Evolutionary conservation across 1,284 basidiomycete genomes (phyloP).

Genomic region (Leccinum discolor): DNA sequence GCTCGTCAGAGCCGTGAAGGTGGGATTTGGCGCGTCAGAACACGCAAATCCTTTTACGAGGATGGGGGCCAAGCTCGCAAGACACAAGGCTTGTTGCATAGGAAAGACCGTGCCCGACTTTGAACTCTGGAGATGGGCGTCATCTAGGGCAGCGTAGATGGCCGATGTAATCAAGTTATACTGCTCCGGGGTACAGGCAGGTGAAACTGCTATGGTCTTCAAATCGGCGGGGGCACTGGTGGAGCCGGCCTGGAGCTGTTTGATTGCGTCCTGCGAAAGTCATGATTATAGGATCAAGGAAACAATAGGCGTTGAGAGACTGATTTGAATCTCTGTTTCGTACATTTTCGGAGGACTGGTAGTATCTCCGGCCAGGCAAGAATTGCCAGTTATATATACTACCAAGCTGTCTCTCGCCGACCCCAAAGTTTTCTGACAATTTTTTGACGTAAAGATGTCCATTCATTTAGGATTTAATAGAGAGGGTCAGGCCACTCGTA

Average conservation of each 20-base stretch:
- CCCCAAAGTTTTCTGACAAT: too few species aligned
- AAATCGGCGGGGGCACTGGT: constrained; percentile 16
- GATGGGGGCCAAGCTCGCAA: constrained; percentile 19
- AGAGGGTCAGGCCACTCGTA: constrained; percentile 67
- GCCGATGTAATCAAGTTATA: constrained; percentile 16
- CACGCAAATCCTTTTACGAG: constrained; percentile 4
- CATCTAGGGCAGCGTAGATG: constrained; percentile 23
- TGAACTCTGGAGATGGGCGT: constrained; percentile 18
- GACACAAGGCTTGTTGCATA: constrained; percentile 22
- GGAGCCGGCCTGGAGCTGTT: constrained; percentile 23
- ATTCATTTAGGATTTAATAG: constrained; percentile 84
- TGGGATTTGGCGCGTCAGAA: background rate
- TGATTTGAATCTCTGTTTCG: constrained; percentile 20
- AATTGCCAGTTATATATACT: constrained; percentile 2
- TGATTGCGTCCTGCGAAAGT: constrained; percentile 17
- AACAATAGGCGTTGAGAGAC: background rate
- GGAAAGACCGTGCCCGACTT: constrained; percentile 17
- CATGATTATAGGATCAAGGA: constrained; percentile 1
- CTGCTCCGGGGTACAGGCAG: constrained; percentile 23
- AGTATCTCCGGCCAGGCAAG: background rate
- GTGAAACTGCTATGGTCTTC: constrained; percentile 19
- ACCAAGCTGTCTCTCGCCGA: too few species aligned
- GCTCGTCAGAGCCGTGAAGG: constrained; percentile 8
- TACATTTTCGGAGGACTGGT: constrained; percentile 11
- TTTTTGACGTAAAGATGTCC: constrained; percentile 43